A percentile compares a stretch with the other conserved stretches of the same genome.
Conservation (phyloP, 2,329 filamentous ascomycete species). For the Cladophialophora yegresii region DNA sequence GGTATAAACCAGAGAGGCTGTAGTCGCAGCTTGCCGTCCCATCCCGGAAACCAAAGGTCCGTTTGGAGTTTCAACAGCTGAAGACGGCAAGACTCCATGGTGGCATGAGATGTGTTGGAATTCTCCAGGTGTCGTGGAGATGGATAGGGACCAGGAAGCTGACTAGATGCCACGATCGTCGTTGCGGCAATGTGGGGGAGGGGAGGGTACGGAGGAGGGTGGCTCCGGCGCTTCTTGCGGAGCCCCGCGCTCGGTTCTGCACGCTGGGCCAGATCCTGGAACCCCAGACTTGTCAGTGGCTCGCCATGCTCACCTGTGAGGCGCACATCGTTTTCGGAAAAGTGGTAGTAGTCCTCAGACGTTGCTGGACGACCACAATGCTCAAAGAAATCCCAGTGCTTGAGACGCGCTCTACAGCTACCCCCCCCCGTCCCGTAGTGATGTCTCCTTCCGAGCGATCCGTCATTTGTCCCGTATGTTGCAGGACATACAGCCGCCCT, state of each 20-base stretch:
- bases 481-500: constrained; percentile 11
- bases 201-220: no score
- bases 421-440: neutral
- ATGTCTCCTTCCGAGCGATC: neutral
- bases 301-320: neutral
- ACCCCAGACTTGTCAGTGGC: neutral
- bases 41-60: neutral
- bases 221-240: no score
- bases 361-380: neutral
- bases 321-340: neutral
- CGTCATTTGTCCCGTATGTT: constrained; percentile 2
- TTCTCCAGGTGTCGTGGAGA: no score
- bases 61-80: neutral
- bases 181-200: constrained; percentile 13
- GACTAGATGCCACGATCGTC: neutral
- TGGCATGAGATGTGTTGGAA: neutral
- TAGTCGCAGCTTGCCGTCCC: neutral
- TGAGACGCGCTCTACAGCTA: neutral
- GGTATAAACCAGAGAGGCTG: neutral
- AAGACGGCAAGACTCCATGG: neutral
- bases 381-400: neutral
- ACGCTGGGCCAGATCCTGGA: neutral
- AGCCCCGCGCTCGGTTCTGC: neutral
- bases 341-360: no score
- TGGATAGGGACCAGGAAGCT: neutral